A percentile compares a stretch with the other conserved stretches of the same genome.
Conservation (phyloP, 805 yeast genomes). For the Debaryomyces tyrocola region DNA sequence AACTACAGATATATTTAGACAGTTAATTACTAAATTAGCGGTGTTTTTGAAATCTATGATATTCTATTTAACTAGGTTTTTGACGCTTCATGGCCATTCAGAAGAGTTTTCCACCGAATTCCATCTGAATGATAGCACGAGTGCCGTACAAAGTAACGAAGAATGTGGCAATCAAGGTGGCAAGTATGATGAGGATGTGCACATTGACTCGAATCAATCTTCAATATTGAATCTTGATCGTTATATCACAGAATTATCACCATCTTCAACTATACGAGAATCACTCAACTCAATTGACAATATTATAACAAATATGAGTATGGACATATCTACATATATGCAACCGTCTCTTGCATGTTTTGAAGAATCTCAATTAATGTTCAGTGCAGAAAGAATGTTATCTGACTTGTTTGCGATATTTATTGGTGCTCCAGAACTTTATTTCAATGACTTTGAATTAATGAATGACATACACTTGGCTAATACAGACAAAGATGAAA, state of each 20-base stretch:
- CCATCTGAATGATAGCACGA: conserved; percentile 11
- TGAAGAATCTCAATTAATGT: conserved; percentile 2
- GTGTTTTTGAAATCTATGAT: conserved; percentile 25
- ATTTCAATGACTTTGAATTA: conserved; percentile 26
- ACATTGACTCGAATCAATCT: conserved; percentile 1
- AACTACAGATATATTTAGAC: conserved; percentile 18
- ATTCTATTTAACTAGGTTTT: not conserved
- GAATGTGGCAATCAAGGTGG: not conserved
- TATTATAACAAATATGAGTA: not conserved
- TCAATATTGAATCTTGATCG: conserved; percentile 14
- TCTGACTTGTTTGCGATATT: conserved; percentile 34
- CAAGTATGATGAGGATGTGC: not conserved
- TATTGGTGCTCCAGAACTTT: conserved; percentile 31
- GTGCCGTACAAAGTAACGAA: conserved; percentile 4
- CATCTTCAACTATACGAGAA: not conserved
- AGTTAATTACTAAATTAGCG: conserved; percentile 23
- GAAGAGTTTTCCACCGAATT: not conserved
- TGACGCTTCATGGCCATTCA: not conserved
- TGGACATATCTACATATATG: not conserved
- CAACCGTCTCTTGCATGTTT: not conserved
- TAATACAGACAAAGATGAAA: conserved; percentile 8
- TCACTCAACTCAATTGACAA: not conserved
- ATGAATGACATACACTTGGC: conserved; percentile 18
- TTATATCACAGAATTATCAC: conserved; percentile 8
- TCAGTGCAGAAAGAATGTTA: conserved; percentile 28